Evolutionary conservation across 495 filamentous ascomycete genomes (phyloP), one percentile per base, ranked within the genome.

Genomic region (Articulospora tetracladia): DNA sequence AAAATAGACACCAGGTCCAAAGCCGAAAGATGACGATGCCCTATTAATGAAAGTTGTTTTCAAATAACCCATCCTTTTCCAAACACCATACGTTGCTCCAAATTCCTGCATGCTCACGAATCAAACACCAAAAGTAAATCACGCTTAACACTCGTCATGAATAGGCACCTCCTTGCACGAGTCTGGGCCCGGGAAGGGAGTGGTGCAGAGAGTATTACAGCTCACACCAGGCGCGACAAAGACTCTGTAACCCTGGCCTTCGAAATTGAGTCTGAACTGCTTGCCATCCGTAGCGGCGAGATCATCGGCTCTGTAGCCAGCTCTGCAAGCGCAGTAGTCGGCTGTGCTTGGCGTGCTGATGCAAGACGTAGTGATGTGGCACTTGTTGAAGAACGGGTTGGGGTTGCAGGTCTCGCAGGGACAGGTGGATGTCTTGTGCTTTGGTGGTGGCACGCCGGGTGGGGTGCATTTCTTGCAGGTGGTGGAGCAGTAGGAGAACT

Each of bases 271-370:
- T 32, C 58, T 60, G 26, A 60, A 60, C 51, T 60, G 58, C 51
- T 30, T 54, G 23, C 34, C 28, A 55, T 60, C 36, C 7, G 58
- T 60, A 2, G 58, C 15, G 7, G 23, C 49, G 3, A 60, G 36
- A 17, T 51, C 58, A 49, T 60, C 58, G 13, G 58, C 58, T 34
- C 58, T 46, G 26, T 60, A 60, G 27, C 58, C 58, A 1, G 58
- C 58, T 30, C 58, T 15, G 36, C 58, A 60, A 32, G 58, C 58
- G 25, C 58, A 60, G 24, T 60, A 60, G 25, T 60, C 58, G 22
- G 22, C 50, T 20, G 23, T 47, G 24, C 23, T 47, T 1, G 58
- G 58, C 0, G 58, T 60, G 19, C 11, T 36, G 58, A 60, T 60
- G 34, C 58, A 60, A 4, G 27, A 41, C 4, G 58, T 60, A 11